Evolutionary conservation across 1,284 basidiomycete species (phyloP), one percentile per base, ranked within the genome.

Genomic region (Caloboletus inedulis): DNA sequence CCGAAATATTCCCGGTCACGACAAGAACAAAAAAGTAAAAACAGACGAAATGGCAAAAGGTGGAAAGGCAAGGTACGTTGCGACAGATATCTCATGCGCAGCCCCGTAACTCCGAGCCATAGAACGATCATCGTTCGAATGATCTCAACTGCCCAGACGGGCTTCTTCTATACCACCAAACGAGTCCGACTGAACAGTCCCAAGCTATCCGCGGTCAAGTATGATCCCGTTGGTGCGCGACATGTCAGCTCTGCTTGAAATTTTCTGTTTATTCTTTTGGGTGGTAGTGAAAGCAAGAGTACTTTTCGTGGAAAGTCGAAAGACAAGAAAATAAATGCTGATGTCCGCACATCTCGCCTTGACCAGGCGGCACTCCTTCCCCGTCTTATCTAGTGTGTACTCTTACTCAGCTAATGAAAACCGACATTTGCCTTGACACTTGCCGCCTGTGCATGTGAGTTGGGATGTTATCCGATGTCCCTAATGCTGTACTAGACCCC

Each of bases 81-180:
- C 14, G 16, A n/a, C 27, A 39, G 42, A 9, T 34, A 18, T 44
- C n/a, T 23, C 34, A 35, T 45, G 35, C 40, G 12, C 37, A 19
- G 46, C 39, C 25, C 36, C 14, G 12, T 36, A 37, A 56, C 43
- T n/a, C 2, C 40, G 37, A 31, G 0, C 10, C 8, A 29, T 61
- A 94, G 92, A 69, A 92, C 89, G 2, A 72, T 94, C 53, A 85
- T 94, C 54, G 84, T 94, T 48, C 87, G 90, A 46, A 78, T 95
- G 60, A 84, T 94, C 51, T 94, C 91, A 14, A 92, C 91, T 2
- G 92, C 92, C 2, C 87, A 91, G 69, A 94, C 91, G 1, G 92
- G 92, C 16, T 93, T 81, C 74, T 94, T 94, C 71, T 95, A 94
- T 72, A 91, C 90, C 10, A 89, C 87, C 4, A 80, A 84, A 59